Evolutionary conservation across 805 yeast species (phyloP), one percentile per base, ranked within the genome.

Genomic region (Phaffomyces opuntiae): DNA sequence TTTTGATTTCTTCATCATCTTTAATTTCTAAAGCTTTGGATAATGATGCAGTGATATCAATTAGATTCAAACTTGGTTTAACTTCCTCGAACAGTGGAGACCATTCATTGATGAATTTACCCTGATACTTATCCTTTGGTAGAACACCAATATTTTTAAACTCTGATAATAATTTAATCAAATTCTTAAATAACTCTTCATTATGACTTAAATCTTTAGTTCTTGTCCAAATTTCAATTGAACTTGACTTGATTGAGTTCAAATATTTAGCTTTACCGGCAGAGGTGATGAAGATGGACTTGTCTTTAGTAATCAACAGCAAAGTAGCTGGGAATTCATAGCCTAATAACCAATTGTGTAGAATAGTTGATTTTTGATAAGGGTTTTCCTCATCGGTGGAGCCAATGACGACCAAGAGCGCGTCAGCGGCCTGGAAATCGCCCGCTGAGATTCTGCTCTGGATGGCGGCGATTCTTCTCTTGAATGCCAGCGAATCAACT

Each of bases 251-350:
- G 56, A 88, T 71, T 7, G 78, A 75, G 38, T 74, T 75, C 53
- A 91, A 68, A 67, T 89, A 83, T 62, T 82, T 87, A 37, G 95
- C 88, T 65, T 91, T 91, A 7, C 87, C 87, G 41, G 80, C 83
- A 29, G 91, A 81, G 0, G 97, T 90, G 47, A 90, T 72, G 45
- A 91, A 69, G 5, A 79, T 64, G 35, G 80, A 69, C 52, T 78
- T 79, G 35, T 75, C 77, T 45, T 74, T 72, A 4, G 85, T 75
- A 47, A 90, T 67, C 42, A 74, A 78, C 44, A 91, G 66, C 29
- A 81, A 80, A 2, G 97, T 89, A 42, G 93, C 93, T n/a, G 96
- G 95, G 60, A 91, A 91, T 62, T 93, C 98, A 62, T 90, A 91
- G 5, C 97, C 96, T 41, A 91, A 68, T 44, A 91, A 69, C 98